These are phyloP conservation scores for Arctostaphylos glauca DNA, from an alignment of 148 eudicot species.

Conservation along the genomic window DNA sequence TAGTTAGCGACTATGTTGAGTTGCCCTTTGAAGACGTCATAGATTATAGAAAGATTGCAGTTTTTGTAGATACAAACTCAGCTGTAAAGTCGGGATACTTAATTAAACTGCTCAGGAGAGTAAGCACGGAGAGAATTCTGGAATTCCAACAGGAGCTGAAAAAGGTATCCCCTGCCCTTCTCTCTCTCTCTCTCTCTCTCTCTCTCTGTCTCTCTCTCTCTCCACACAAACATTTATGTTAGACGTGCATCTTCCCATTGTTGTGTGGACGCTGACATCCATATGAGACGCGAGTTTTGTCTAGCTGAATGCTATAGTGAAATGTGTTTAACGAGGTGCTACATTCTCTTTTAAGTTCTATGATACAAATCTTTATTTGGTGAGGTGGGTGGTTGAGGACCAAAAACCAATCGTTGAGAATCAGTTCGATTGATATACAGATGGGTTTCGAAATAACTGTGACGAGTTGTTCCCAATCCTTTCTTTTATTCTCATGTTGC, in stretches of 20 bases:
- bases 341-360: not conserved
- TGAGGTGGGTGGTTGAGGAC: too few relatives aligned
- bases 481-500: not conserved
- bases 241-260: too few relatives aligned
- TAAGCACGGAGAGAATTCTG: conserved; percentile 51
- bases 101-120: conserved; percentile 54
- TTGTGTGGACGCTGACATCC: too few relatives aligned
- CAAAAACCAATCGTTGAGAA: too few relatives aligned
- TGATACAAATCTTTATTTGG: not conserved
- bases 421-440: not conserved
- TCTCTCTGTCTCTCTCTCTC: too few relatives aligned
- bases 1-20: conserved; percentile 85
- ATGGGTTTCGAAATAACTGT: not conserved
- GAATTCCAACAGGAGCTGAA: conserved; percentile 75
- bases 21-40: conserved; percentile 95
- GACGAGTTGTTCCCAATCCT: not conserved
- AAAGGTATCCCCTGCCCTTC: conserved; percentile 55
- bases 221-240: not conserved
- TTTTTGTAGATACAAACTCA: conserved; percentile 74
- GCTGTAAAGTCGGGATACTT: conserved; percentile 75
- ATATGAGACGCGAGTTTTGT: not conserved
- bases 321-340: not conserved
- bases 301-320: not conserved
- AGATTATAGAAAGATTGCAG: conserved; percentile 81
- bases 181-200: not conserved